Base-by-base conservation (phyloP, 257 asterid genomes). In the Paulownia fortunei region DNA sequence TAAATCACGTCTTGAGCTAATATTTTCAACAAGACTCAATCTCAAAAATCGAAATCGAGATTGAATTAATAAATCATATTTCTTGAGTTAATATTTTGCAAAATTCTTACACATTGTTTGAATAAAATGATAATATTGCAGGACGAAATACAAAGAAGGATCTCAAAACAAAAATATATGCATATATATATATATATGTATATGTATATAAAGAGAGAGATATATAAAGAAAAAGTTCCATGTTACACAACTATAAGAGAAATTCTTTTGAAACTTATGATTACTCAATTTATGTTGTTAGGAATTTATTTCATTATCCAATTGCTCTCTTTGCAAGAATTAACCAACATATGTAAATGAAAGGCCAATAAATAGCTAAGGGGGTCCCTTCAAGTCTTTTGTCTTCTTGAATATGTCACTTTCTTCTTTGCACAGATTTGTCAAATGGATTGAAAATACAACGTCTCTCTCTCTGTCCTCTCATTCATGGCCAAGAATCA, bases 401-500 rank as follows among this genome's bases (percentile, higher is more conserved):
- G 77, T 74, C 81, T 21, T 39, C 60, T 66, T 79, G 76, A 79
- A 76, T 60, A 21, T 65, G 85, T 84, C 82, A 12, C 66, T 79
- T 52, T 80, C 82, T 67, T 61, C 44, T 55, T 54, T 56, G 72
- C 62, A 63, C 56, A 72, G 32, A 52, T 81, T 54, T 42, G 79
- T 81, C 76, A 76, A 76, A 69, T 44, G 72, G 68, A 73, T 73
- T 66, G 73, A 72, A 42, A 67, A 59, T 78, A 41, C 27, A 82
- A 80, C 64, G 73, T 76, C 76, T 59, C 59, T 64, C 75, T 85
- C 78, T 52, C 79, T 54, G 76, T 68, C 77, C 66, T 84, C 83
- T 56, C 84, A 73, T 84, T 80, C 81, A 74, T 83, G 86, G 79
- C 74, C 83, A 66, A 81, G 84, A 69, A 82, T 83, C 85, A 76